phyloP scores from a whole-genome alignment of 75 land plant species.

The Chamaecyparis obtusa region DNA sequence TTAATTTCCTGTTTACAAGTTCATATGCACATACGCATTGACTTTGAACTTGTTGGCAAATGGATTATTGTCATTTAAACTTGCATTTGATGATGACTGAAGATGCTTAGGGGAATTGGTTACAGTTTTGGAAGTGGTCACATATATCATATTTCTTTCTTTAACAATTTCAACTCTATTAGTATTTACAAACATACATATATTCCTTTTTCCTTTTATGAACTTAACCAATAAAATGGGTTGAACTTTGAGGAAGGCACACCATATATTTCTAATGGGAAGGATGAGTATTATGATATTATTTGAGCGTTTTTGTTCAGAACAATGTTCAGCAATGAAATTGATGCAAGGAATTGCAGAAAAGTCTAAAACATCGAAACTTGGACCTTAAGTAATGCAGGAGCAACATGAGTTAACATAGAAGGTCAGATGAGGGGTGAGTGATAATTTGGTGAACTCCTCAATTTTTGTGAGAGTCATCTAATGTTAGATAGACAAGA shows the following conservation, averaged over 20 bases:
- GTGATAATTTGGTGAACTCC: not conserved
- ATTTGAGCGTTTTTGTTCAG: not conserved
- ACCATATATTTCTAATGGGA: not conserved
- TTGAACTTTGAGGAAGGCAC: not conserved
- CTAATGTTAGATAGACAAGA: too few species aligned
- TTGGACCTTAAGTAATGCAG: not conserved
- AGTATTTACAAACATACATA: not conserved
- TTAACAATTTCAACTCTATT: not conserved
- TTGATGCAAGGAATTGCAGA: not conserved
- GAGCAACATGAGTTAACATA: not conserved
- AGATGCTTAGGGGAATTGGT: not conserved
- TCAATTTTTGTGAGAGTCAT: too few species aligned
- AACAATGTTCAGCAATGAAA: not conserved
- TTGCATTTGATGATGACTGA: slow-evolving; percentile 2
- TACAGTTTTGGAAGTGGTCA: not conserved
- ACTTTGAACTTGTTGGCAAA: not conserved
- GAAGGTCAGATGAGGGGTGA: too few species aligned
- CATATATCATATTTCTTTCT: not conserved
- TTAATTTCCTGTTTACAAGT: not conserved
- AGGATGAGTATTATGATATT: not conserved
- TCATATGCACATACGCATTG: not conserved
- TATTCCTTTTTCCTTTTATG: not conserved
- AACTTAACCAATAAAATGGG: not conserved
- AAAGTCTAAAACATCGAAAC: not conserved
- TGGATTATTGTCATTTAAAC: not conserved